phyloP scores from a whole-genome alignment of 331 rosid species.

The Acacia pycnantha region DNA sequence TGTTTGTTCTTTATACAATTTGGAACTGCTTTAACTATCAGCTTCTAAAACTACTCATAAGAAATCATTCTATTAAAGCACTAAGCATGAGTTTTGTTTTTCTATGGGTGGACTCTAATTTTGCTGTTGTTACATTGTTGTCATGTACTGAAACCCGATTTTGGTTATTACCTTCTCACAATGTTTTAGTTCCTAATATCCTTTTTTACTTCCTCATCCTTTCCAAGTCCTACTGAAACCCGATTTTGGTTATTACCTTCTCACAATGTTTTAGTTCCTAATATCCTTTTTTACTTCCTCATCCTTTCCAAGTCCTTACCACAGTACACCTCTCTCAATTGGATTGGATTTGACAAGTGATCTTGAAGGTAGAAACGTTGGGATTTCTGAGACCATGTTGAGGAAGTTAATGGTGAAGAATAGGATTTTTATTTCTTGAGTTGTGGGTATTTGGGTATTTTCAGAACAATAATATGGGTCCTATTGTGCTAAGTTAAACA shows the following conservation, averaged over 20 bases:
- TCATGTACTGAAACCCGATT: slow-evolving; percentile 14
- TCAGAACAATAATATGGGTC: too few relatives aligned
- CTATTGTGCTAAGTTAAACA: too few relatives aligned
- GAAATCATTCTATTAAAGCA: slow-evolving; percentile 23
- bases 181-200: slow-evolving; percentile 70
- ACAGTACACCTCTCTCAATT: slow-evolving; percentile 32
- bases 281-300: slow-evolving; percentile 63
- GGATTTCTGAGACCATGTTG: slow-evolving; percentile 14
- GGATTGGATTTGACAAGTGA: slow-evolving; percentile 34
- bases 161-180: slow-evolving; percentile 22
- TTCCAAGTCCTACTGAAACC: slow-evolving; percentile 41
- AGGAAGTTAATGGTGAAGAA: slow-evolving; percentile 18
- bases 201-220: slow-evolving; percentile 59
- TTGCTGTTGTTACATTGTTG: too few relatives aligned
- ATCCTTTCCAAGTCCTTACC: slow-evolving; percentile 54
- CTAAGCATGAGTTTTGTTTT: slow-evolving; percentile 25
- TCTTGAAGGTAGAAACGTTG: slow-evolving; percentile 36
- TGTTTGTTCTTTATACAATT: slow-evolving; percentile 27
- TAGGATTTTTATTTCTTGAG: neutral
- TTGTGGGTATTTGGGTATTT: too few relatives aligned
- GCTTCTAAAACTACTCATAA: slow-evolving; percentile 21
- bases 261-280: slow-evolving; percentile 60
- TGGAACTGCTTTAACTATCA: slow-evolving; percentile 31
- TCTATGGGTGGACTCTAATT: neutral
- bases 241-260: slow-evolving; percentile 10